A percentile compares a stretch with the other conserved stretches of the same genome.
phyloP scores from a whole-genome alignment of 164 flowering plant species.

The Nymphaea colorata region DNA sequence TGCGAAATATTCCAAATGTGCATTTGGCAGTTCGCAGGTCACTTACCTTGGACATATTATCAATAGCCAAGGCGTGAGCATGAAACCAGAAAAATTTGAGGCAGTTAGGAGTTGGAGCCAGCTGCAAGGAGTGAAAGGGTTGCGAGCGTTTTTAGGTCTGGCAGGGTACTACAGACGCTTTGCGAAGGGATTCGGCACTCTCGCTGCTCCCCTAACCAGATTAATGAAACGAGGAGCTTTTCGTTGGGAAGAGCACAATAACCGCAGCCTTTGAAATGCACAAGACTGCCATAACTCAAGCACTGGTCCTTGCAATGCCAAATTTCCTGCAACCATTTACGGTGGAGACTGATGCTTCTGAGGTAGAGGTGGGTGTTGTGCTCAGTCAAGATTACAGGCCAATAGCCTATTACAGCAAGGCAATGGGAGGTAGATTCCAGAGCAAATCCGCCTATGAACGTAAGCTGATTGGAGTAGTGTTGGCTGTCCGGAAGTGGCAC shows the following conservation, averaged over 20 bases:
- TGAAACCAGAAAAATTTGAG: conserved; percentile 1
- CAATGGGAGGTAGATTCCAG: not conserved
- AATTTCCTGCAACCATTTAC: conserved; percentile 1
- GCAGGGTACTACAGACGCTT: not conserved
- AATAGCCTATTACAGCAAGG: conserved; percentile 3
- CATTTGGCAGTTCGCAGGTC: not conserved
- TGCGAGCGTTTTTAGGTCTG: conserved; percentile 3
- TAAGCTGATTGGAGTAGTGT: not conserved
- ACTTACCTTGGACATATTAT: conserved; percentile 4
- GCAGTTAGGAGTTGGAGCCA: not conserved
- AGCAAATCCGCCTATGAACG: not conserved
- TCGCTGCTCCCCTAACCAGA: conserved; percentile 2
- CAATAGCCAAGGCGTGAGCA: not conserved
- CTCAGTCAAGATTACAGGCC: not conserved
- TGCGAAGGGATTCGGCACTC: not conserved
- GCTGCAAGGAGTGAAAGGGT: not conserved
- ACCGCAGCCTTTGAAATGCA: not conserved
- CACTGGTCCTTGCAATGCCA: not conserved
- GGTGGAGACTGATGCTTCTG: conserved; percentile 2
- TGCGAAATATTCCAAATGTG: conserved; percentile 1
- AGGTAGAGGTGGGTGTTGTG: not conserved
- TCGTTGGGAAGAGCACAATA: not conserved
- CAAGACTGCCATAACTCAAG: conserved; percentile 2
- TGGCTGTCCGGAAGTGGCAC: not conserved
- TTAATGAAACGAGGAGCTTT: conserved; percentile 4